Evolutionary conservation across 768 basidiomycete genomes (phyloP), one percentile per base, ranked within the genome.

Genomic region (Multifurca ochricompacta): DNA sequence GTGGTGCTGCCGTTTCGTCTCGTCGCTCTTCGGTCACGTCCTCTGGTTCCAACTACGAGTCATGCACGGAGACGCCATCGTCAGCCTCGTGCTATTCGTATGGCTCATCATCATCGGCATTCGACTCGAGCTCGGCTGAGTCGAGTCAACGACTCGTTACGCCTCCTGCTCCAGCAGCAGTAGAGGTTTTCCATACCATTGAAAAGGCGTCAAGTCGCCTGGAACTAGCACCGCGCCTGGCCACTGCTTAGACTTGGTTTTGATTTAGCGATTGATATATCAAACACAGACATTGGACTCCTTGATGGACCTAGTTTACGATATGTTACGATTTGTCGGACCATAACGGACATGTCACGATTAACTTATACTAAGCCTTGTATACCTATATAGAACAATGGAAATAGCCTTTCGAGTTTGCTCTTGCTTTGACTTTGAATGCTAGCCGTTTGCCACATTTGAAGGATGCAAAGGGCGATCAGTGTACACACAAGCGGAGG

Each of bases 151-250:
- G 32, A 11, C 48, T 43, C 1, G 10, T 10, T 1, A 56, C 54
- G 21, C 54, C 54, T 11, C 54, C 54, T 40, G n/a, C 43, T 39
- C 42, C 28, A 4, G 48, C n/a, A n/a, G n/a, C 35, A 25, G 43
- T 23, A 1, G 43, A 51, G 28, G 32, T 9, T 5, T 40, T 51
- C 4, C 9, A 27, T 13, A 13, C 10, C 0, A 13, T 49, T 32
- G 27, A 23, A 2, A 55, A 55, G 35, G 34, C 6, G 21, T 4
- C 27, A 4, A n/a, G 39, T 5, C 11, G 8, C 1, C 11, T 19
- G 5, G 41, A 31, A 9, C 21, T 50, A n/a, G 42, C 9, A n/a
- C 5, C 28, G 6, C 47, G n/a, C 9, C 11, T 44, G 2, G 41
- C 11, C 14, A 41, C 28, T 7, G 23, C 16, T 13, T 21, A 36